Evolutionary conservation across 352 stramenopile genomes (phyloP), one percentile per base, ranked within the genome.

Genomic region (Globisporangium spinosum): DNA sequence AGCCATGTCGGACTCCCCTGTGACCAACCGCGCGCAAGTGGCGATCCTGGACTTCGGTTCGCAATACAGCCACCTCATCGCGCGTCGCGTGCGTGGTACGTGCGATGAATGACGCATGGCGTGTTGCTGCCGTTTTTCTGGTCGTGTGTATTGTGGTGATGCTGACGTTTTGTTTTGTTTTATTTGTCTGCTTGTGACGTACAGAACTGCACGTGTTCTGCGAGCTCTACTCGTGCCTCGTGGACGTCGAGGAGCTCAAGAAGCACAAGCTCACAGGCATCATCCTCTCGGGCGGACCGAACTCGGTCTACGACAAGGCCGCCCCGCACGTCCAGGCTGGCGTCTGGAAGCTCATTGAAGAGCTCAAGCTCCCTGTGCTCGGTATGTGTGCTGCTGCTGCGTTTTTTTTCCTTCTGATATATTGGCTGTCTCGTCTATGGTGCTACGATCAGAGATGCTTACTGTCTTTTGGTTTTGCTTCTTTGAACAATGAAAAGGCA

Each of bases 11-110:
- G 82, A 92, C 61, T 91, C 84, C 45, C 85, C 86, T 57, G 87
- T 95, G 77, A 93, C 85, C 51, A 89, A 97, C 77, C 96, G 96
- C 61, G 85, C 94, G 65, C 94, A 99, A 85, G 93, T 99, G 66
- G 96, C 97, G 35, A 99, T 99, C 80, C 87, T 99, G 55, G 98
- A 99, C 87, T 99, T 99, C 80, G 98, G 98, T 43, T 99, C 94
- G 62, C 98, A 99, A 83, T 99, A 99, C 87, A 98, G 92, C 75
- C 98, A 99, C 82, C 87, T 99, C 56, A 99, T 99, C 74, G 98
- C 97, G 55, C 89, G 98, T 74, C 89, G 98, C 55, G 95, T 99
- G 59, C 94, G 98, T 60, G 87, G 85, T 88, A 74, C 70, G 74
- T 73, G 25, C 40, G 22, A 1, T 43, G 15, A 49, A 6, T n/a